phyloP scores from a whole-genome alignment of 345 rosid species.

The Atalantia buxifolia region DNA sequence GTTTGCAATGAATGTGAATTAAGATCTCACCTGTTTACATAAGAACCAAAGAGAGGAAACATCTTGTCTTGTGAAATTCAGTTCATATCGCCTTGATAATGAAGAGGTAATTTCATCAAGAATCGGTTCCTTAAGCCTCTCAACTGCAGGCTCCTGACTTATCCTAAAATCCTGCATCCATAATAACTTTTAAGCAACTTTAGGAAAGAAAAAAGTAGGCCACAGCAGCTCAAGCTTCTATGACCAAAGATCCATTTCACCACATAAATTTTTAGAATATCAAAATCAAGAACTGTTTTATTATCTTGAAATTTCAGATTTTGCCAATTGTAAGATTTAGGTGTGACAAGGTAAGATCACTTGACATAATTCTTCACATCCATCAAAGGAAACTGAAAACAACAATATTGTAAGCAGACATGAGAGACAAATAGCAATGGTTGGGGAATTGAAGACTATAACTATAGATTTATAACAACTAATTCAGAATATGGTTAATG shows the following conservation, averaged over 20 bases:
- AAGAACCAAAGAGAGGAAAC: conserved; percentile 87
- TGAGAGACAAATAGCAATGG: background rate
- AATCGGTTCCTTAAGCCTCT: conserved; percentile 79
- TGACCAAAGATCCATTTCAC: background rate
- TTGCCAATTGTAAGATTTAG: background rate
- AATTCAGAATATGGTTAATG: background rate
- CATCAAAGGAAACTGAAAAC: background rate
- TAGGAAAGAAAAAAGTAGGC: background rate
- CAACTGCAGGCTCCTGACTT: conserved; percentile 64
- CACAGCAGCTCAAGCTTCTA: background rate
- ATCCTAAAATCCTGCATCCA: conserved; percentile 52
- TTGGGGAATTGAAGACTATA: background rate
- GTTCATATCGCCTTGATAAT: conserved; percentile 47
- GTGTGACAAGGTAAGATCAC: background rate
- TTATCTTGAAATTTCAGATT: too few relatives aligned
- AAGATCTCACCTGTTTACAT: conserved; percentile 71
- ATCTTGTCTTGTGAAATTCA: conserved; percentile 72
- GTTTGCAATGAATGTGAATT: background rate
- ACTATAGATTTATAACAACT: background rate
- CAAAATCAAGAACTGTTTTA: background rate
- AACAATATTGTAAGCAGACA: background rate
- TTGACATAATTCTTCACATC: background rate
- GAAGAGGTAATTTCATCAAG: conserved; percentile 70
- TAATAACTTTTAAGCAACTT: conserved; percentile 11
- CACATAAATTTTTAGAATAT: background rate